A percentile compares a stretch with the other conserved stretches of the same genome.
phyloP scores from a whole-genome alignment of 306 rosid species.

The Casuarina glauca region DNA sequence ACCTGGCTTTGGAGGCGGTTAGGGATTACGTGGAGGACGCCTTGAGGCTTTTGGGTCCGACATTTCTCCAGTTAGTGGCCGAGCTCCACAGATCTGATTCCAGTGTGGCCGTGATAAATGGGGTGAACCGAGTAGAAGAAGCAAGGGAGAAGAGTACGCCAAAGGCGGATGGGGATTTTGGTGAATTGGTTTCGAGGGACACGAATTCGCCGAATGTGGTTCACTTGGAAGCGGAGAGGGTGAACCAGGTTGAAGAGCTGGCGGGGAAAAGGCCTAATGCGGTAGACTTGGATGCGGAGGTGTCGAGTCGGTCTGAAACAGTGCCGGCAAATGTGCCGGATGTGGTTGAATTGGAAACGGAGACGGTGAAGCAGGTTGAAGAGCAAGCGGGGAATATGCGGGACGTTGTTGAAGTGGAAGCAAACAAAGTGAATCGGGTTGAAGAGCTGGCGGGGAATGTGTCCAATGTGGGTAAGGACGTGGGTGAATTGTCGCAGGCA shows the following conservation, averaged over 20 bases:
- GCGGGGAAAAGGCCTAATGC: not conserved
- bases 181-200: not conserved
- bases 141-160: not conserved
- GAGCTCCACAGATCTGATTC: not conserved
- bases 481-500: not conserved
- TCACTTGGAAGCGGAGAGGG: not conserved
- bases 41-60: slow-evolving; percentile 52
- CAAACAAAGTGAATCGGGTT: not conserved
- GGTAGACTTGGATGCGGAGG: not conserved
- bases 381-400: too few relatives aligned
- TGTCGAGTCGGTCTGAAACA: not conserved
- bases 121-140: too few relatives aligned
- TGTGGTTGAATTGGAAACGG: not conserved
- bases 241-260: not conserved
- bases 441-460: not conserved
- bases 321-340: not conserved
- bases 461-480: not conserved
- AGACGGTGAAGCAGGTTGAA: not conserved
- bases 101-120: not conserved
- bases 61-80: slow-evolving; percentile 43
- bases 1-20: slow-evolving; percentile 47
- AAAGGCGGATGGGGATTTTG: not conserved
- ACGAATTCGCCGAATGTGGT: not conserved
- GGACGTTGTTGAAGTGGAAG: too few relatives aligned
- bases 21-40: slow-evolving; percentile 55